phyloP scores from a whole-genome alignment of 768 basidiomycete species.

The Suillus hirtellus region DNA sequence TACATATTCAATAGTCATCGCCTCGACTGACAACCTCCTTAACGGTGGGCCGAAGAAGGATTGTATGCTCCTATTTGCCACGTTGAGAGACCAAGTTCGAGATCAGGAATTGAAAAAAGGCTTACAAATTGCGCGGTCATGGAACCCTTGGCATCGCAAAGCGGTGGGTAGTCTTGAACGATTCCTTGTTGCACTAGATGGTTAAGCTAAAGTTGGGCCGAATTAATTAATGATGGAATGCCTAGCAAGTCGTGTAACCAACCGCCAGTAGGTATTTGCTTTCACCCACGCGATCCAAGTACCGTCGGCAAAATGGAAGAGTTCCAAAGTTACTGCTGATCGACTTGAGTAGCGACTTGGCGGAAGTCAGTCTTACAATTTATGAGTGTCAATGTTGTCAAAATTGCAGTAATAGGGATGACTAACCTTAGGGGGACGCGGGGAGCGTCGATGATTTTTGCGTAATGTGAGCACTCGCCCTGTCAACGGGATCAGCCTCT shows the following conservation, averaged over 20 bases:
- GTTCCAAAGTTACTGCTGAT: slow-evolving; percentile 95
- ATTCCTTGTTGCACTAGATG: slow-evolving; percentile 86
- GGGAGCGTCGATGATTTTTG: slow-evolving; percentile 67
- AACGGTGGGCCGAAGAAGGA: slow-evolving; percentile 78
- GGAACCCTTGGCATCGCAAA: slow-evolving; percentile 78
- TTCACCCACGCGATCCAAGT: slow-evolving; percentile 91
- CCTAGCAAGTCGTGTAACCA: slow-evolving; percentile 23
- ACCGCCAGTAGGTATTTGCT: slow-evolving; percentile 92
- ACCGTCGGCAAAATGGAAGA: slow-evolving; percentile 92
- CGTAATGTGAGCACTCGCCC: slow-evolving; percentile 96
- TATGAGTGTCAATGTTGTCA: slow-evolving; percentile 12
- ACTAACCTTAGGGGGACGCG: slow-evolving; percentile 73
- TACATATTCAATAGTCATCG: slow-evolving; percentile 63
- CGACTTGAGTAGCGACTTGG: slow-evolving; percentile 80
- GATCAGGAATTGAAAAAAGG: slow-evolving; percentile 14
- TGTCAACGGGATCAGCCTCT: slow-evolving; percentile 28
- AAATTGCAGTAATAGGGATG: not conserved
- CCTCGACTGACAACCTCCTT: slow-evolving; percentile 86
- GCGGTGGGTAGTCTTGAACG: slow-evolving; percentile 90
- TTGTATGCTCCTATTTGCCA: slow-evolving; percentile 73
- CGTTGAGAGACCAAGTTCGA: not conserved
- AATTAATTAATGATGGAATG: slow-evolving; percentile 4
- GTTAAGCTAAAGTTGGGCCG: slow-evolving; percentile 59
- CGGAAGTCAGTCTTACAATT: slow-evolving; percentile 66
- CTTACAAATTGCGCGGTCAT: slow-evolving; percentile 95